phyloP scores from a whole-genome alignment of 164 flowering plant species.

The Sextonia rubra region DNA sequence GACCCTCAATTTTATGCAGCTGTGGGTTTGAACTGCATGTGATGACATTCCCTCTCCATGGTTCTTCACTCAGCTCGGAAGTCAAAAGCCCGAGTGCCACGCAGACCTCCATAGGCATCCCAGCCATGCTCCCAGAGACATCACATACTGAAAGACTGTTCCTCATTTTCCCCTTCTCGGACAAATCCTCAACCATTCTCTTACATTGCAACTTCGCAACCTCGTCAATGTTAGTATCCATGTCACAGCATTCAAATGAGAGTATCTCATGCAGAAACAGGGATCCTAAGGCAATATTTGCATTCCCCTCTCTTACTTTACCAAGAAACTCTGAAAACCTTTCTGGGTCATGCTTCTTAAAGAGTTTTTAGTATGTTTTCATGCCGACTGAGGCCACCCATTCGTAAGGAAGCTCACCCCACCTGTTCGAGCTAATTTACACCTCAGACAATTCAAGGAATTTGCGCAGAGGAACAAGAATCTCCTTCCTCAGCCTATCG shows the following conservation, averaged over 20 bases:
- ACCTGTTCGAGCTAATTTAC: no score
- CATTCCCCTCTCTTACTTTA: no score
- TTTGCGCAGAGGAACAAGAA: slow-evolving; percentile 32
- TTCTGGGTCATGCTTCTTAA: no score
- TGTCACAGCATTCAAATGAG: not conserved
- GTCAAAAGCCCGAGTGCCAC: slow-evolving; percentile 25
- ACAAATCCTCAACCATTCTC: slow-evolving; percentile 37
- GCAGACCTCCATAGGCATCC: no score
- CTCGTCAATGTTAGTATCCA: slow-evolving; percentile 10
- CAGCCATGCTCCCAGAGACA: slow-evolving; percentile 28
- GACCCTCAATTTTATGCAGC: slow-evolving; percentile 21
- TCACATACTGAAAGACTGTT: slow-evolving; percentile 32
- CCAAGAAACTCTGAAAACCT: no score
- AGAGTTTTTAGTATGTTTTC: no score
- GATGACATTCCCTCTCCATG: slow-evolving; percentile 30
- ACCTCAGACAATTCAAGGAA: no score
- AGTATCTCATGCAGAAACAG: slow-evolving; percentile 50
- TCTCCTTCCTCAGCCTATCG: slow-evolving; percentile 42
- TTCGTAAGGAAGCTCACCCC: no score
- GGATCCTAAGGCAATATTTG: slow-evolving; percentile 50
- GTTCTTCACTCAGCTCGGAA: slow-evolving; percentile 27
- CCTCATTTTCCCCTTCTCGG: slow-evolving; percentile 22
- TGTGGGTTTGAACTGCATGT: slow-evolving; percentile 25
- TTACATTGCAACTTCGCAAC: slow-evolving; percentile 51
- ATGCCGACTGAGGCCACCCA: no score